These are phyloP conservation scores for Lentinula aciculospora DNA, from an alignment of 768 basidiomycete genomes.

Conservation along the genomic window DNA sequence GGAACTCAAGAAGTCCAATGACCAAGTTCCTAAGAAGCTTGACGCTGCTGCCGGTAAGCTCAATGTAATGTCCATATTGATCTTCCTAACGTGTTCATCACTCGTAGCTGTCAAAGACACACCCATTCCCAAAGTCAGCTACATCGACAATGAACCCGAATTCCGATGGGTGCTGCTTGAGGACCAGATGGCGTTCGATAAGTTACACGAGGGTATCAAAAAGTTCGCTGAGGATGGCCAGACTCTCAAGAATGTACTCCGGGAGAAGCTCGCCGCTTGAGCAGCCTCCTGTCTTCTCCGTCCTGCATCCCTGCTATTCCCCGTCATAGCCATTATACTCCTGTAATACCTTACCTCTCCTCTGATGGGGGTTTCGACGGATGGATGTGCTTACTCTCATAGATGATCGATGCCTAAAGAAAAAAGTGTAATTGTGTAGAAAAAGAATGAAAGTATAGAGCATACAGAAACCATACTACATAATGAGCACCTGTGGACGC, in stretches of 20 bases:
- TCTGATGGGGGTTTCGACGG: too few species aligned
- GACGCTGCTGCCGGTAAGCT: conserved; percentile 54
- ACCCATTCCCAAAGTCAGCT: conserved; percentile 75
- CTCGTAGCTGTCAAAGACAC: conserved; percentile 45
- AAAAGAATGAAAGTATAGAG: too few species aligned
- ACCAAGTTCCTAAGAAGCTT: conserved; percentile 80
- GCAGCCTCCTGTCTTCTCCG: too few species aligned
- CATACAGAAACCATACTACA: too few species aligned
- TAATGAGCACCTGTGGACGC: too few species aligned
- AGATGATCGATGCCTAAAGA: too few species aligned
- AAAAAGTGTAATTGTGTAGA: too few species aligned
- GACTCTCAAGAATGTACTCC: conserved; percentile 79
- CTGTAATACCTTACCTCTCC: too few species aligned
- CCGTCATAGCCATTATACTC: too few species aligned
- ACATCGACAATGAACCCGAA: conserved; percentile 88
- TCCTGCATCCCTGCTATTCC: too few species aligned
- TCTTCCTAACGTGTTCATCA: not conserved
- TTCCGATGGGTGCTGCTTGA: conserved; percentile 94
- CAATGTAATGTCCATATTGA: not conserved
- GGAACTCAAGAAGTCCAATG: conserved; percentile 81
- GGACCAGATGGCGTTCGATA: conserved; percentile 98
- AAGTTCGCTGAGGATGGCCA: conserved; percentile 96
- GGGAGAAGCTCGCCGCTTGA: conserved; percentile 57
- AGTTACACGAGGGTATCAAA: conserved; percentile 96
- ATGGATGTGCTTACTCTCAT: too few species aligned